A percentile compares a stretch with the other conserved stretches of the same genome.
Conservation (phyloP, 2,329 filamentous ascomycete species). For the Phyllosticta citriasiana region DNA sequence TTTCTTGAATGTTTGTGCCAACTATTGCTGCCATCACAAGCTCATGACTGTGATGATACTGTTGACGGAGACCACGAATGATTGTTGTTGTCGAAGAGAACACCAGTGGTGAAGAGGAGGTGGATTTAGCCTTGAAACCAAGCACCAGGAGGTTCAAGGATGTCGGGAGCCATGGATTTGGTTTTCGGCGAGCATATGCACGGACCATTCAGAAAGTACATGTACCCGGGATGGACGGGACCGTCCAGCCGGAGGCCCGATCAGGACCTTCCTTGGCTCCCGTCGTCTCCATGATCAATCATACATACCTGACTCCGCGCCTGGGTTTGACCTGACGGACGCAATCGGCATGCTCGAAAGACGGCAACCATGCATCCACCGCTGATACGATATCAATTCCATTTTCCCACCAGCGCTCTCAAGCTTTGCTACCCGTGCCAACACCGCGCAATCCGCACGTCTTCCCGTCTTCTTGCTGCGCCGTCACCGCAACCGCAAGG, state of each 20-base stretch:
- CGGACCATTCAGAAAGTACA: not conserved
- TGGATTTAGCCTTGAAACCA: not conserved
- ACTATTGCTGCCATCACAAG: not conserved
- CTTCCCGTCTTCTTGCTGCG: not conserved
- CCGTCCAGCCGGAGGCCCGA: too few relatives aligned
- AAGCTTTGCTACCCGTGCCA: conserved; percentile 4
- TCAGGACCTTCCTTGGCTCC: too few relatives aligned
- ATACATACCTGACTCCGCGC: too few relatives aligned
- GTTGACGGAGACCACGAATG: not conserved
- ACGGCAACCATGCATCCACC: not conserved
- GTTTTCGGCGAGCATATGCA: not conserved
- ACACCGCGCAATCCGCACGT: not conserved
- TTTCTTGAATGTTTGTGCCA: not conserved
- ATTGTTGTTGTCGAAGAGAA: not conserved
- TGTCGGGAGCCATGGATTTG: too few relatives aligned
- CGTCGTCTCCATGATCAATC: not conserved
- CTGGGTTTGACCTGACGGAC: not conserved
- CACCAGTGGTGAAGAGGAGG: not conserved
- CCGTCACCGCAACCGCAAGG: not conserved
- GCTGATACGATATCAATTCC: not conserved
- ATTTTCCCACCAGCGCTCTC: not conserved
- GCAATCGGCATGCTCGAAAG: not conserved
- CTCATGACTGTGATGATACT: not conserved
- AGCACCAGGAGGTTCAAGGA: not conserved
- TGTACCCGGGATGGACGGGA: too few relatives aligned